Conservation (phyloP, 495 filamentous ascomycete species). For the Thozetella sp. region DNA sequence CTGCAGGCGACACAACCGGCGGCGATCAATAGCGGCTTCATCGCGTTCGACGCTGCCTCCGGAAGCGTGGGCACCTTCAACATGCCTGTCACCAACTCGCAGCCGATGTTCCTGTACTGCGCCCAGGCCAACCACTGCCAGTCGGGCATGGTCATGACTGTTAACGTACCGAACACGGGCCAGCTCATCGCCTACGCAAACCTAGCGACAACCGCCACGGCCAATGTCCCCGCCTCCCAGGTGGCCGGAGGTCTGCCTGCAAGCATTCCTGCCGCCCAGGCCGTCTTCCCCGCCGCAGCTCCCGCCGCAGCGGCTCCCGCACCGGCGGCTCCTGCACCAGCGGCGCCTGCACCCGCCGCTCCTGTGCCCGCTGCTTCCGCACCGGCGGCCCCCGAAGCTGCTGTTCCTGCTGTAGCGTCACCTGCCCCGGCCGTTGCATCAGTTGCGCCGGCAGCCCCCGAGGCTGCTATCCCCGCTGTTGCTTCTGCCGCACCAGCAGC, state of each 20-base stretch:
- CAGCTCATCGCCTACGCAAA: neutral
- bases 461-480: neutral
- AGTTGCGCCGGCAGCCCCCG: neutral
- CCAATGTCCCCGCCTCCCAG: neutral
- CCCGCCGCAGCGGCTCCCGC: neutral
- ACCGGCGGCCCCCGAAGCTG: neutral
- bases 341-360: neutral
- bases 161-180: neutral
- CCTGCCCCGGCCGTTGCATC: neutral
- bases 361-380: neutral
- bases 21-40: neutral
- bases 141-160: neutral
- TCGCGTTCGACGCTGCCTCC: neutral
- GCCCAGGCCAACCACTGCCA: neutral
- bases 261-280: neutral
- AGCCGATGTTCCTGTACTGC: constrained; percentile 1
- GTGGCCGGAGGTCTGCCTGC: neutral
- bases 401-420: neutral
- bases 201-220: neutral
- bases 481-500: neutral
- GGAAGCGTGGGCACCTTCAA: neutral
- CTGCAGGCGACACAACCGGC: neutral
- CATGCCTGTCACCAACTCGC: neutral
- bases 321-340: neutral
- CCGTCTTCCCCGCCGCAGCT: neutral